These are phyloP conservation scores for Aethionema arabicum DNA, from an alignment of 345 rosid genomes.

Conservation along the genomic window DNA sequence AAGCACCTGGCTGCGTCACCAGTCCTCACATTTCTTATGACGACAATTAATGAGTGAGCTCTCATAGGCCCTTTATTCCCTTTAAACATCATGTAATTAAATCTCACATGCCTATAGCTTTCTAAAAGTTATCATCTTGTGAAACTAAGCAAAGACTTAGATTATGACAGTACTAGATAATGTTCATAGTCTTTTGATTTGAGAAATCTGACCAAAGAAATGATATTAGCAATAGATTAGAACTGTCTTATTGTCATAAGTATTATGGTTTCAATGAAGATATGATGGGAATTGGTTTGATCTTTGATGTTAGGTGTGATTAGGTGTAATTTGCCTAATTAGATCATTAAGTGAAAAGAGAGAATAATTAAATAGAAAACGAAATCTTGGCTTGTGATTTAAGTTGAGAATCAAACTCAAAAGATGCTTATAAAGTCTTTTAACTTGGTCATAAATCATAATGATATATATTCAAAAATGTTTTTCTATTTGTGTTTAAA, in stretches of 20 bases:
- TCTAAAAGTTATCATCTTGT: neutral
- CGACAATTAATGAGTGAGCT: slow-evolving; percentile 39
- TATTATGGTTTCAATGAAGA: too few relatives aligned
- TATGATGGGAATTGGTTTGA: too few relatives aligned
- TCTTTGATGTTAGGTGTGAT: neutral
- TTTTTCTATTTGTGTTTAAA: too few relatives aligned
- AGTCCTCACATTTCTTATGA: slow-evolving; percentile 70
- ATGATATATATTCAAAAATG: too few relatives aligned
- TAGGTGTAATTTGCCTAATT: neutral
- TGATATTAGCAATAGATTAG: too few relatives aligned
- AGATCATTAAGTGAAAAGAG: neutral
- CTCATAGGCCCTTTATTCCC: neutral
- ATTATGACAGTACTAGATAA: slow-evolving; percentile 3
- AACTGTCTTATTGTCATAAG: too few relatives aligned
- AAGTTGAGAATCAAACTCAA: too few relatives aligned
- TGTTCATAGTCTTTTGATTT: neutral
- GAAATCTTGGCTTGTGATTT: too few relatives aligned
- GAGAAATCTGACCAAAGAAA: too few relatives aligned
- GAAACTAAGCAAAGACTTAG: neutral
- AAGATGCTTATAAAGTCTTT: too few relatives aligned
- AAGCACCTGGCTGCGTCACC: slow-evolving; percentile 78
- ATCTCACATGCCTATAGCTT: slow-evolving; percentile 2
- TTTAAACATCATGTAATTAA: slow-evolving; percentile 21
- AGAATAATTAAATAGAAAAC: too few relatives aligned
- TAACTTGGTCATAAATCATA: too few relatives aligned